Conservation (phyloP, 2,329 filamentous ascomycete species). For the Diplodia sapinea region DNA sequence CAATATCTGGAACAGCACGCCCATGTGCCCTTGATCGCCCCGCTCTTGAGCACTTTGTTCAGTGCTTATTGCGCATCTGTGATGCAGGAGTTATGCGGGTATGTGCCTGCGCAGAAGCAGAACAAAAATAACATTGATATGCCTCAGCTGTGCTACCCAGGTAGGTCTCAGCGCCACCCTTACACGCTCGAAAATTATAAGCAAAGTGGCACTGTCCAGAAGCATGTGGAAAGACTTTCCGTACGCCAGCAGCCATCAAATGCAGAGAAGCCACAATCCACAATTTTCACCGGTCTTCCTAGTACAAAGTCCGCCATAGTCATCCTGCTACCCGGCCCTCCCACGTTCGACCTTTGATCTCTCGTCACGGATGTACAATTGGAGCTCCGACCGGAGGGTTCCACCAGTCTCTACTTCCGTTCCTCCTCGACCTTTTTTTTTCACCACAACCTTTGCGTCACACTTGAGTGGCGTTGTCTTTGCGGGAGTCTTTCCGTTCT, state of each 20-base stretch:
- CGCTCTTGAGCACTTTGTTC: background rate
- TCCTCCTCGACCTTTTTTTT: background rate
- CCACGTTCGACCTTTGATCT: background rate
- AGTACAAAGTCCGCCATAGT: background rate
- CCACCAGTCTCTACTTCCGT: background rate
- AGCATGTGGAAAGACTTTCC: background rate
- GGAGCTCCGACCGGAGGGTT: background rate
- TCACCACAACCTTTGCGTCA: background rate
- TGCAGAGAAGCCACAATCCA: background rate
- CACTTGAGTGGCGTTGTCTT: background rate
- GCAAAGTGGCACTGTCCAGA: constrained; percentile 7
- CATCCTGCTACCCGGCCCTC: background rate
- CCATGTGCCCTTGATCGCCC: background rate
- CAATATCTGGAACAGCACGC: background rate
- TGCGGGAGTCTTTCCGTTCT: background rate
- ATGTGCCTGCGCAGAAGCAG: background rate
- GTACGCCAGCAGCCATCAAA: background rate
- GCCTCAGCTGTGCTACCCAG: constrained; percentile 11
- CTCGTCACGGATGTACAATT: background rate
- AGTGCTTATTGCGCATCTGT: background rate
- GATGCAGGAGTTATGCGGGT: background rate
- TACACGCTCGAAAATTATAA: background rate
- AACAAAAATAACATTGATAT: background rate
- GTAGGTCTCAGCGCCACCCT: constrained; percentile 16
- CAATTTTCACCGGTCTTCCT: background rate